Evolutionary conservation across 192 early-diverging fungal genomes (phyloP), one percentile per base, ranked within the genome.

Genomic region (Jimgerdemannia lactiflua): DNA sequence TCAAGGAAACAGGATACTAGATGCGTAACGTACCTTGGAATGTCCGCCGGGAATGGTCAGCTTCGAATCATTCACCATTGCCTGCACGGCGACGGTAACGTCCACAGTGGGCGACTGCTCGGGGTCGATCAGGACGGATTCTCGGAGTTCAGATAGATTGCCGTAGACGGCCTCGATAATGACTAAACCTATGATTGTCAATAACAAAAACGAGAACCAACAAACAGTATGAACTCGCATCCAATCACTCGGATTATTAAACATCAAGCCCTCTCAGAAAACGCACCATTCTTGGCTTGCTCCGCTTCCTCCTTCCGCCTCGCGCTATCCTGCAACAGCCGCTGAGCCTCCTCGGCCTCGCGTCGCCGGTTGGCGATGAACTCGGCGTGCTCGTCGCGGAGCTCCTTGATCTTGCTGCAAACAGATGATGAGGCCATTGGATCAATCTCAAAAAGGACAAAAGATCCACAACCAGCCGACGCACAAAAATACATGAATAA

Each of bases 121-220:
- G 49, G 73, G 67, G 7, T 71, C 80, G 0, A 71, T 49, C 19
- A 39, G 19, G 8, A 19, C 67, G 67, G 29, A 4, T 39, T 82
- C 83, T 71, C 67, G 70, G 63, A 69, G 69, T 43, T 67, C 49
- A 9, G 81, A 71, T 42, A 99, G 80, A 79, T 96, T 91, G 71
- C 98, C 98, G 75, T 98, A 99, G 54, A 90, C 75, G 42, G 97
- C 98, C 69, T 89, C 85, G 39, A 97, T 82, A 79, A 99, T 92
- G 29, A 97, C 88, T 71, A 99, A 77, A 2, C 93, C 81, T 75
- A 78, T 79, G 6, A 44, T 40, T 76, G 59, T 20, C 18, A 70
- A 29, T 40, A 74, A 65, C 79, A 20, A 10, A 64, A 70, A 65
- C 49, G 14, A 14, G 6, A 14, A 59, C 2, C 6, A 59, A 59